Conservation (phyloP, 179 eudicot genomes). For the Heliamphora pulchella region DNA sequence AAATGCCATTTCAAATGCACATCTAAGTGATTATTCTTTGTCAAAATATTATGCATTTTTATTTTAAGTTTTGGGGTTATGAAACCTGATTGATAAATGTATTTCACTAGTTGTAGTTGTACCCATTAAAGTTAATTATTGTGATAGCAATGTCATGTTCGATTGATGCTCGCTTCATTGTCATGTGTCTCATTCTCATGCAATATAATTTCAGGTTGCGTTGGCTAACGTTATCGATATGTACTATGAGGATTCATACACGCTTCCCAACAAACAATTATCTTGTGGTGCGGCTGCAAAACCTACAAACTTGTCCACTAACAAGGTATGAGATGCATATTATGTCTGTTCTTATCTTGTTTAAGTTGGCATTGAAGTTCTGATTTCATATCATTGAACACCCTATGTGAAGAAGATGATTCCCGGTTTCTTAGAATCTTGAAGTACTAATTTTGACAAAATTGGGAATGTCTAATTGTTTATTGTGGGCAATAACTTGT, state of each 20-base stretch:
- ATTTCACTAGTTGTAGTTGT: neutral
- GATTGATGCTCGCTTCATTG: neutral
- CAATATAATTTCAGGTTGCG: constrained; percentile 51
- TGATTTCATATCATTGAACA: neutral
- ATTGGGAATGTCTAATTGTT: neutral
- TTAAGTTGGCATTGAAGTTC: neutral
- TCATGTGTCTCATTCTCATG: constrained; percentile 10
- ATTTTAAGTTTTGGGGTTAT: too few species aligned
- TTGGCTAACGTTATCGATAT: constrained; percentile 76
- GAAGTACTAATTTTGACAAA: neutral
- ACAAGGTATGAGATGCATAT: constrained; percentile 43
- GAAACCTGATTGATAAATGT: neutral
- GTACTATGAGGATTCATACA: constrained; percentile 73
- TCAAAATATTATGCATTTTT: neutral
- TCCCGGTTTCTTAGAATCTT: neutral
- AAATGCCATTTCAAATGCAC: neutral
- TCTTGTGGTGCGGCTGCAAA: constrained; percentile 37
- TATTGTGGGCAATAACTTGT: too few species aligned
- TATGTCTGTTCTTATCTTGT: constrained; percentile 1
- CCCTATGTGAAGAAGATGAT: too few species aligned
- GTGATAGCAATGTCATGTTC: neutral
- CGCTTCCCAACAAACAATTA: constrained; percentile 65
- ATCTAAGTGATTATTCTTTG: neutral
- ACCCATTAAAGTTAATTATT: neutral
- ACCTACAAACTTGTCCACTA: constrained; percentile 37